Conservation (phyloP, 805 yeast species). For the Yamadazyma scolyti region DNA sequence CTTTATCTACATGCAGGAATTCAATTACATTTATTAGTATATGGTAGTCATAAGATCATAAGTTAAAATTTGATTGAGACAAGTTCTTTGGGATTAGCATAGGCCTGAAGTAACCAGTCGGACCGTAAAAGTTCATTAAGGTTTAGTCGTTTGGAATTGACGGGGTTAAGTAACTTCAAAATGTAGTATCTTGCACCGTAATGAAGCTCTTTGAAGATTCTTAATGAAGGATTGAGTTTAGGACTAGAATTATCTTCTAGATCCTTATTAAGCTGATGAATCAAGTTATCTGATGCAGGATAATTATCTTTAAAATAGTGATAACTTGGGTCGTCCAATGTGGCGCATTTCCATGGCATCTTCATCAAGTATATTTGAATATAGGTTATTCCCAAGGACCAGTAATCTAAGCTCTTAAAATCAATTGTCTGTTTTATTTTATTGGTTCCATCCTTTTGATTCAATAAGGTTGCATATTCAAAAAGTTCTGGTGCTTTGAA, state of each 20-base stretch:
- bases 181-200: constrained; percentile 32
- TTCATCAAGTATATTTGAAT: constrained; percentile 41
- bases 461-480: constrained; percentile 16
- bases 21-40: no score
- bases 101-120: constrained; percentile 37
- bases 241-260: constrained; percentile 19
- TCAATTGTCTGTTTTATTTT: constrained; percentile 7
- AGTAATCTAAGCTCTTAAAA: constrained; percentile 33
- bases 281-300: constrained; percentile 20
- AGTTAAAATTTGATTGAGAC: constrained; percentile 11
- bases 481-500: constrained; percentile 55
- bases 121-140: constrained; percentile 24
- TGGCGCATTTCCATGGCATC: constrained; percentile 48
- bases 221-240: constrained; percentile 27
- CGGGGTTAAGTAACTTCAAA: constrained; percentile 33
- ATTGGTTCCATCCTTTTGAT: constrained; percentile 5
- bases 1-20: no score
- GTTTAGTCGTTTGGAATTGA: constrained; percentile 18
- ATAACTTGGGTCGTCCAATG: constrained; percentile 17
- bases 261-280: constrained; percentile 20
- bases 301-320: constrained; percentile 21
- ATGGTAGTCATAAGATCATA: no score
- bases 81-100: constrained; percentile 36
- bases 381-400: constrained; percentile 52
- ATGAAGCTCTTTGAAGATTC: constrained; percentile 31